Evolutionary conservation across 2,329 filamentous ascomycete species (phyloP).

Genomic region (Thelonectria blattea): DNA sequence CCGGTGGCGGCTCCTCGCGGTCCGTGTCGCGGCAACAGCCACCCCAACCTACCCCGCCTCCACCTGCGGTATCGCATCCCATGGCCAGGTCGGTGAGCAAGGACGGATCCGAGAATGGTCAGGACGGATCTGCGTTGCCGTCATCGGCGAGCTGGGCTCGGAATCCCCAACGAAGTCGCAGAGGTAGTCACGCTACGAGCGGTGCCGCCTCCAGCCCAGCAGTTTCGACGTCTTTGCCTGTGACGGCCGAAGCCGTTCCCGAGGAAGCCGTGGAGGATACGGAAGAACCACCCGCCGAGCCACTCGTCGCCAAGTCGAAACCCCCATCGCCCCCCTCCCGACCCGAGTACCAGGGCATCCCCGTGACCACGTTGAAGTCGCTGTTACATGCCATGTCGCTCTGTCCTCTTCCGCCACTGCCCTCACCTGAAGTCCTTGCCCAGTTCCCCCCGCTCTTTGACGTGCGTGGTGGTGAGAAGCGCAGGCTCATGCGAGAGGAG

Average conservation of each 20-base stretch:
- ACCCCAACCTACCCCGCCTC: conserved; percentile 44
- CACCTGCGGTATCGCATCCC: conserved; percentile 56
- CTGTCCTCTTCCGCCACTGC: conserved; percentile 42
- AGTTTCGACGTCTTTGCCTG: conserved; percentile 64
- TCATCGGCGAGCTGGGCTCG: conserved; percentile 93
- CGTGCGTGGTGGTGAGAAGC: conserved; percentile 78
- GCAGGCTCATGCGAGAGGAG: conserved; percentile 77
- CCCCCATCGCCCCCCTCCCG: conserved; percentile 21
- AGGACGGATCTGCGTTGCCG: conserved; percentile 87
- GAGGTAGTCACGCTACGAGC: conserved; percentile 81
- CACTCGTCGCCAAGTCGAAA: conserved; percentile 25
- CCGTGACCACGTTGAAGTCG: conserved; percentile 41
- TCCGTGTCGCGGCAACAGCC: conserved; percentile 60
- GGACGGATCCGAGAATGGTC: conserved; percentile 73
- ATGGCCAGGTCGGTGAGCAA: conserved; percentile 82
- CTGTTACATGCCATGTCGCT: conserved; percentile 47
- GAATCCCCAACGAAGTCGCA: conserved; percentile 69
- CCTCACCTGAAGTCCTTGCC: conserved; percentile 29
- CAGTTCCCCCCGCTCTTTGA: conserved; percentile 78
- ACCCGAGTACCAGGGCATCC: conserved; percentile 13
- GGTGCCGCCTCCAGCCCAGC: conserved; percentile 83
- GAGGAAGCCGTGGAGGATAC: conserved; percentile 49
- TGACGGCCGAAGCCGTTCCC: conserved; percentile 54
- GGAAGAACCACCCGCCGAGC: conserved; percentile 39
- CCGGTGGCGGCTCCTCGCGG: conserved; percentile 59